Percentiles rank a stretch among this genome's conserved stretches.
These are phyloP conservation scores for Lichina pygmaea DNA, from an alignment of 495 filamentous ascomycete genomes.

Conservation along the genomic window DNA sequence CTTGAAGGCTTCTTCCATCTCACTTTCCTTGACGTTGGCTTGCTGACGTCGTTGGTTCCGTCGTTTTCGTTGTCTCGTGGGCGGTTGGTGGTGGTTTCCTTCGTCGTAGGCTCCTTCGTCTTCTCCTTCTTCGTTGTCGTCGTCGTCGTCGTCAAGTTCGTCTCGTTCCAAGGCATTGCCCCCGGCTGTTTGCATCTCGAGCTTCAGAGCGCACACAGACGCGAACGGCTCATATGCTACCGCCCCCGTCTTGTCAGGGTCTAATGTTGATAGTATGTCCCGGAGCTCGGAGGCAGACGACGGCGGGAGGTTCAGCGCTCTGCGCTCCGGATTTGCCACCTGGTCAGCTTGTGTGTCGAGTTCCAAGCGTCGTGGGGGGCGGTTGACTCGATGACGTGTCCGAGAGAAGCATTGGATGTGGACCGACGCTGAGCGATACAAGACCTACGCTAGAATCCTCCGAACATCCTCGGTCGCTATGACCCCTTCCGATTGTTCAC, in stretches of 20 bases:
- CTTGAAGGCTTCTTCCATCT: slow-evolving; percentile 54
- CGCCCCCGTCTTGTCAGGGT: slow-evolving; percentile 55
- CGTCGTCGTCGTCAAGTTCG: slow-evolving; percentile 11
- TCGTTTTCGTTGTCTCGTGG: background rate
- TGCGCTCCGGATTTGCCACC: slow-evolving; percentile 8
- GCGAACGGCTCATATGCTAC: slow-evolving; percentile 54
- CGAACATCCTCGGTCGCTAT: slow-evolving; percentile 55
- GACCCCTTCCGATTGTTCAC: slow-evolving; percentile 42
- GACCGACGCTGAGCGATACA: background rate
- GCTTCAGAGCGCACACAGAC: slow-evolving; percentile 59
- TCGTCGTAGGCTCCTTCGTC: background rate
- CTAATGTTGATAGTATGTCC: slow-evolving; percentile 48
- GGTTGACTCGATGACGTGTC: too few species aligned
- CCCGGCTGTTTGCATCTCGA: slow-evolving; percentile 17
- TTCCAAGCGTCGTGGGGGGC: too few species aligned
- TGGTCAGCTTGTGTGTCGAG: too few species aligned
- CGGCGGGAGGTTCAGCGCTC: slow-evolving; percentile 49
- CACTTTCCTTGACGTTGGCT: slow-evolving; percentile 14
- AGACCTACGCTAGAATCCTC: slow-evolving; percentile 49
- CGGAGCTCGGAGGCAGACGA: slow-evolving; percentile 33
- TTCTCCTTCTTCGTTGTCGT: slow-evolving; percentile 16
- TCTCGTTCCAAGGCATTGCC: background rate
- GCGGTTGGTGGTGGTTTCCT: background rate
- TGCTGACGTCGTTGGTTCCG: background rate
- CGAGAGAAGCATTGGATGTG: too few species aligned